Percentiles rank a stretch among this genome's conserved stretches.
Conservation (phyloP, 176 grass and related monocot genomes). For the Cenchrus americanus region DNA sequence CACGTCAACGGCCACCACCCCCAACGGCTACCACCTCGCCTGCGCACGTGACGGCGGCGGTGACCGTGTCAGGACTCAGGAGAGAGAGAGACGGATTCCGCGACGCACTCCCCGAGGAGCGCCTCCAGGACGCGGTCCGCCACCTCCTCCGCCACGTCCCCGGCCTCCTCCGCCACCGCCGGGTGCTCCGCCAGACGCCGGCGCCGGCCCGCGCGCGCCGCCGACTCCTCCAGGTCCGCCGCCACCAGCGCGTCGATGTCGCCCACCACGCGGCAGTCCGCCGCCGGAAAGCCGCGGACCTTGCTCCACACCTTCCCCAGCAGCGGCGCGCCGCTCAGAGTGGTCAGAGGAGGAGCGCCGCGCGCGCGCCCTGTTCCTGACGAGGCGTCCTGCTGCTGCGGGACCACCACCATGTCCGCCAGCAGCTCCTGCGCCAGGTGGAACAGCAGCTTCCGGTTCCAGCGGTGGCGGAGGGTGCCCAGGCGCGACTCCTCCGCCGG, state of each 20-base stretch:
- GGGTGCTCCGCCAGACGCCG: slow-evolving; percentile 45
- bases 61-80: background rate
- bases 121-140: slow-evolving; percentile 58
- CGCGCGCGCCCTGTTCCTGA: too few relatives aligned
- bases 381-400: too few relatives aligned
- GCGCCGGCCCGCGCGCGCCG: background rate
- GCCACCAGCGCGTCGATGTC: slow-evolving; percentile 83
- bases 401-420: slow-evolving; percentile 4
- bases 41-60: slow-evolving; percentile 5
- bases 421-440: slow-evolving; percentile 69
- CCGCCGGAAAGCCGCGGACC: slow-evolving; percentile 53
- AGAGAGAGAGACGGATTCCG: slow-evolving; percentile 25
- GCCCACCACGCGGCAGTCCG: slow-evolving; percentile 65
- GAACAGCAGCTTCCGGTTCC: slow-evolving; percentile 95
- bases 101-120: slow-evolving; percentile 60
- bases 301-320: slow-evolving; percentile 45
- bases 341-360: too few relatives aligned
- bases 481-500: slow-evolving; percentile 20
- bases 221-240: slow-evolving; percentile 28
- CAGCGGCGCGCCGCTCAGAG: background rate
- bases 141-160: slow-evolving; percentile 60
- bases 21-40: background rate
- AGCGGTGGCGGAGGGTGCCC: slow-evolving; percentile 56
- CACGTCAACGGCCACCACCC: background rate
- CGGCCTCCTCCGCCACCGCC: slow-evolving; percentile 49